Conservation (phyloP, 1,139 yeast genomes). For the Yamadazyma triangularis region DNA sequence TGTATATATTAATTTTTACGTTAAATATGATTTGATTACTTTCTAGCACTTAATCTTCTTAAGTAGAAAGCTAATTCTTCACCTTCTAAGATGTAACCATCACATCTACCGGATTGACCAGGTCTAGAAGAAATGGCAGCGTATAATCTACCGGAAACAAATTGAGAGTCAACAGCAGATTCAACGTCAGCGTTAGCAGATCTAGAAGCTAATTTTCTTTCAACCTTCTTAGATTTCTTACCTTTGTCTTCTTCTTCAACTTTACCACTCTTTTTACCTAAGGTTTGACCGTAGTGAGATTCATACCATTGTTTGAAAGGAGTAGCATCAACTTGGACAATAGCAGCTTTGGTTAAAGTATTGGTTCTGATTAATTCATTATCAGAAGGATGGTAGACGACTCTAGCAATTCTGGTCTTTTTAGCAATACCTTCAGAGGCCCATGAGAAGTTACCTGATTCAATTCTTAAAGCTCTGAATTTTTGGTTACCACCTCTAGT, state of each 20-base stretch:
- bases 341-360: constrained; percentile 98
- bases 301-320: constrained; percentile 99
- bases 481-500: constrained; percentile 99
- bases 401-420: constrained; percentile 98
- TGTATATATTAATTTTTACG: constrained; percentile 9
- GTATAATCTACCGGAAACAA: constrained; percentile 97
- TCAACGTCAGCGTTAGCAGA: constrained; percentile 81
- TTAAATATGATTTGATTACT: constrained; percentile 46
- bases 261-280: constrained; percentile 72
- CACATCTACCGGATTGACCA: constrained; percentile 99
- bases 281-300: constrained; percentile 91
- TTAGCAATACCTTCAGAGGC: constrained; percentile 97
- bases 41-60: constrained; percentile 99
- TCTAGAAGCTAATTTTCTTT: constrained; percentile 91
- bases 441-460: constrained; percentile 99
- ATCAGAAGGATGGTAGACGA: constrained; percentile 99
- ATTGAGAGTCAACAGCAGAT: constrained; percentile 89
- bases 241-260: constrained; percentile 42
- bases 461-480: constrained; percentile 99
- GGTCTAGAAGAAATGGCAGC: constrained; percentile 99
- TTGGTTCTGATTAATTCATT: constrained; percentile 99
- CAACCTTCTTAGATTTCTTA: constrained; percentile 74
- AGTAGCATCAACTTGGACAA: constrained; percentile 99
- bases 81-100: constrained; percentile 99
- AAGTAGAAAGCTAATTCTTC: constrained; percentile 99